phyloP scores from a whole-genome alignment of 225 moss, liverwort and hornwort species.

The Pseudisothecium myosuroides region DNA sequence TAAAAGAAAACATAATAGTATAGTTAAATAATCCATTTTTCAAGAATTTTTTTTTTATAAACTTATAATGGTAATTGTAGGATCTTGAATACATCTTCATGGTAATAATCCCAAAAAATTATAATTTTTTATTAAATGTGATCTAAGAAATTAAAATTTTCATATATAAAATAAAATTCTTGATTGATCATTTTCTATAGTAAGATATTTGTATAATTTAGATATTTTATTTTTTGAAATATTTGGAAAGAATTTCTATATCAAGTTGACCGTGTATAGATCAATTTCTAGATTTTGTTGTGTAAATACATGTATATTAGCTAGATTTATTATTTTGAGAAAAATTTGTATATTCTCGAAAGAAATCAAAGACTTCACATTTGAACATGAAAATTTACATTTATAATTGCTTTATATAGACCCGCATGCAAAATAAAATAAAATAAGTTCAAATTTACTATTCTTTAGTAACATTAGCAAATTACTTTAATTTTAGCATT shows the following conservation, averaged over 20 bases:
- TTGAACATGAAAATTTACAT: not conserved
- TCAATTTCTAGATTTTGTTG: not conserved
- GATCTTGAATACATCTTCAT: not conserved
- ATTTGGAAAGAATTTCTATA: not conserved
- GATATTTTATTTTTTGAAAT: not conserved
- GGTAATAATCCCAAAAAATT: not conserved
- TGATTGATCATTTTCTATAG: not conserved
- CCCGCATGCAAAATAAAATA: not conserved
- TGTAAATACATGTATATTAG: not conserved
- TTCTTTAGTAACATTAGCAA: not conserved
- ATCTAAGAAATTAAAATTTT: too few relatives aligned
- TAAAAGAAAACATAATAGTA: too few relatives aligned
- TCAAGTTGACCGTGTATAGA: not conserved
- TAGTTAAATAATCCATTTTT: too few relatives aligned
- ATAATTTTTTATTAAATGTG: not conserved
- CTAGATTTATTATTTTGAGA: too few relatives aligned
- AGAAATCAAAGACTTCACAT: not conserved
- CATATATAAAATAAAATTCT: not conserved
- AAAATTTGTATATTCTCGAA: too few relatives aligned
- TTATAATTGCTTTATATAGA: not conserved
- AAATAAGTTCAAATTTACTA: not conserved
- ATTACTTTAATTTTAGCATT: not conserved
- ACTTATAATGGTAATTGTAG: not conserved
- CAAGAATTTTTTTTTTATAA: too few relatives aligned
- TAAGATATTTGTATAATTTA: not conserved